Percentiles rank a stretch among this genome's conserved stretches.
phyloP scores from a whole-genome alignment of 2,329 filamentous ascomycete species.

The Torrubiella hemipterigena region DNA sequence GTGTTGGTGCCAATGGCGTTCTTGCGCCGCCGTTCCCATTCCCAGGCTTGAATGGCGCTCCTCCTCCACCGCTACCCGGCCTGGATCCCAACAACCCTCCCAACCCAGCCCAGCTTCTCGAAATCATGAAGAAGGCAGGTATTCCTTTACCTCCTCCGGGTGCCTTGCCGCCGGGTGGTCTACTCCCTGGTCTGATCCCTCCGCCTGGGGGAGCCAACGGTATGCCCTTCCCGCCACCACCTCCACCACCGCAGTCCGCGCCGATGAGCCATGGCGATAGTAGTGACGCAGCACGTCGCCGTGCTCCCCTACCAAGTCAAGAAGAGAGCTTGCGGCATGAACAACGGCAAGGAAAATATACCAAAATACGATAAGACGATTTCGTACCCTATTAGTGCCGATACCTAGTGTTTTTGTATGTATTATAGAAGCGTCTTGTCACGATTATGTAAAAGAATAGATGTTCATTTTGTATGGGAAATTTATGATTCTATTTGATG shows the following conservation, averaged over 20 bases:
- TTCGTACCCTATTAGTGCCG: background rate
- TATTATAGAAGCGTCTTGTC: too few relatives aligned
- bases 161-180: constrained; percentile 27
- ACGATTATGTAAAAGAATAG: too few relatives aligned
- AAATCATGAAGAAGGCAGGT: constrained; percentile 54
- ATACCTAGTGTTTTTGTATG: too few relatives aligned
- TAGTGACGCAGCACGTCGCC: constrained; percentile 28
- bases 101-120: constrained; percentile 47
- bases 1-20: constrained; percentile 30
- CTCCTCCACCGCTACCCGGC: constrained; percentile 39
- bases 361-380: constrained; percentile 12
- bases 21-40: constrained; percentile 40
- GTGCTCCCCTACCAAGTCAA: constrained; percentile 70
- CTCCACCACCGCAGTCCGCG: too few relatives aligned
- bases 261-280: constrained; percentile 18
- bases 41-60: constrained; percentile 32
- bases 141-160: constrained; percentile 45
- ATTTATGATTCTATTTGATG: too few relatives aligned
- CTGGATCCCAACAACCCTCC: constrained; percentile 48
- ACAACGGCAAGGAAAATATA: constrained; percentile 55
- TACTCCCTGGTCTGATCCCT: constrained; percentile 32
- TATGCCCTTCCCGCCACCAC: constrained; percentile 25
- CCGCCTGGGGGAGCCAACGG: constrained; percentile 24
- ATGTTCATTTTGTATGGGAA: too few relatives aligned
- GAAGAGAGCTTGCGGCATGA: constrained; percentile 70